Evolutionary conservation across 345 rosid species (phyloP), one percentile per base, ranked within the genome.

Genomic region (Acer saccharum): DNA sequence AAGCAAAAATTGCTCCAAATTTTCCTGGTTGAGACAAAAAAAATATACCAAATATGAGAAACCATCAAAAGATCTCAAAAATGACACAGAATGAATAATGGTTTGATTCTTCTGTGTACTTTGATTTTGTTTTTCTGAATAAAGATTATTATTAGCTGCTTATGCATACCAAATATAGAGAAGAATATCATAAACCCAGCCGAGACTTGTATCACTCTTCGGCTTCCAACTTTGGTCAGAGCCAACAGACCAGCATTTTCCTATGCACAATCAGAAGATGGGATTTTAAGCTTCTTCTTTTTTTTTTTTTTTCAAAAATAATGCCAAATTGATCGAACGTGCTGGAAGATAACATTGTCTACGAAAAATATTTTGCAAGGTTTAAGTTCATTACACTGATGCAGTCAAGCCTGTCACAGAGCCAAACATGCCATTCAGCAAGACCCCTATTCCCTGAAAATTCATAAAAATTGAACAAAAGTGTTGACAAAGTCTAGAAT

Each of bases 241-340:
- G 92, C 97, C 78, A 92, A 74, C 55, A 89, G 80, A 68, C 97
- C 95, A 43, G 90, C 93, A 82, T 90, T 92, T 85, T 90, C 95
- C 93, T 92, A 84, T 72, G 41, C 27, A 68, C 6, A 60, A 21
- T 60, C 10, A 60, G n/a, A 60, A 20, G 21, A 60, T 18, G 64
- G 27, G 25, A 60, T 60, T 66, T 32, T 48, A 66, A 16, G 10
- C 48, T 21, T 32, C 32, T 16, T 43, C 1, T 35, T 35, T 21
- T 32, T 43, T 16, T 43, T 0, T 35, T 35, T 21, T 32, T 43
- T 8, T 3, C 1, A 18, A 41, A 71, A 25, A 35, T 39, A 6
- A n/a, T 18, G 12, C 10, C 0, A n/a, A 7, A n/a, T n/a, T 60
- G 27, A 60, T 25, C 64, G 2, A 3, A 18, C 11, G 2, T 57